Percentiles rank a stretch among this genome's conserved stretches.
Conservation (phyloP, 2,329 filamentous ascomycete genomes). For the Fusarium hainanense region DNA sequence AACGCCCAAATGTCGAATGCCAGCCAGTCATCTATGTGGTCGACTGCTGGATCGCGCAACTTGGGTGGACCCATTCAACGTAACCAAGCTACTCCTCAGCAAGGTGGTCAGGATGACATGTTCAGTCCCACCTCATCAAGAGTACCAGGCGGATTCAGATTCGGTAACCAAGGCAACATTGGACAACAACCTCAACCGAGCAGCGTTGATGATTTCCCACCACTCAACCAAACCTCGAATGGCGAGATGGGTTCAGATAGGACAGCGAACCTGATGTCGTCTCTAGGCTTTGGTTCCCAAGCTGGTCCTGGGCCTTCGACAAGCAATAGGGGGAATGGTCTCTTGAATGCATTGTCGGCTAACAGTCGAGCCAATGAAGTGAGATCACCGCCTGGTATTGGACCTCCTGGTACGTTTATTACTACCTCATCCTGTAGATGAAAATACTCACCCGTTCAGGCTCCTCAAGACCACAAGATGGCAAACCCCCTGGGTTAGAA, state of each 20-base stretch:
- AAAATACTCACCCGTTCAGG: slow-evolving; percentile 45
- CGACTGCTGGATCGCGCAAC: slow-evolving; percentile 60
- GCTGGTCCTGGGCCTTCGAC: slow-evolving; percentile 52
- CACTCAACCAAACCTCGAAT: slow-evolving; percentile 66
- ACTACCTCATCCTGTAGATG: not conserved
- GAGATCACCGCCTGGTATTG: slow-evolving; percentile 60
- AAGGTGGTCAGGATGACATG: slow-evolving; percentile 61
- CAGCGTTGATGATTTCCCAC: slow-evolving; percentile 70
- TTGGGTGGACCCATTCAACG: slow-evolving; percentile 62
- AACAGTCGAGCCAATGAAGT: slow-evolving; percentile 63
- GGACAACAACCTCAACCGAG: slow-evolving; percentile 60
- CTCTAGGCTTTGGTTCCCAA: slow-evolving; percentile 64
- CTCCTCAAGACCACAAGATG: slow-evolving; percentile 57
- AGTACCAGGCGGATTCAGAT: slow-evolving; percentile 64
- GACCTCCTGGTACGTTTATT: slow-evolving; percentile 50
- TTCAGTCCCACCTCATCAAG: slow-evolving; percentile 58
- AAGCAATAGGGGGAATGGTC: slow-evolving; percentile 66
- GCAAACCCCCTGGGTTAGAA: slow-evolving; percentile 53
- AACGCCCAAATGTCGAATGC: slow-evolving; percentile 65
- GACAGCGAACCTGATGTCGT: slow-evolving; percentile 62
- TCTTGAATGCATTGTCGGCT: slow-evolving; percentile 72
- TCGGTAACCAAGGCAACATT: slow-evolving; percentile 60
- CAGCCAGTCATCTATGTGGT: slow-evolving; percentile 66
- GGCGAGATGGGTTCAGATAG: slow-evolving; percentile 70
- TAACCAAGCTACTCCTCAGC: slow-evolving; percentile 64